phyloP scores from a whole-genome alignment of 1,284 basidiomycete genomes.

The Mycosarcoma mackinlayi region DNA sequence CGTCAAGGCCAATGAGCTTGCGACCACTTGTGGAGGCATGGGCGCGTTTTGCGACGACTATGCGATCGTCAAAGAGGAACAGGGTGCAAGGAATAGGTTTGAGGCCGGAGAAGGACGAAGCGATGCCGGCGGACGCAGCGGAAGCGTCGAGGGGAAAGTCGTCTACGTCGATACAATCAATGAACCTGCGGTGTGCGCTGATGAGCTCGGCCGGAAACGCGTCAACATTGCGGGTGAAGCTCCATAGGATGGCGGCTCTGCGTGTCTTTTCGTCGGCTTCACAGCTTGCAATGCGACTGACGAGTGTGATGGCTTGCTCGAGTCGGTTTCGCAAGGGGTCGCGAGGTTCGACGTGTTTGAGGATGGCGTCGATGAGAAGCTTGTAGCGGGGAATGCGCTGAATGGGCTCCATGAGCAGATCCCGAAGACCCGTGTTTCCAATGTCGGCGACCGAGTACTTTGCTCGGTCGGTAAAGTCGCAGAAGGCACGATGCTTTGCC shows the following conservation, averaged over 20 bases:
- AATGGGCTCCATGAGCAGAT: conserved; percentile 99
- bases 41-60: conserved; percentile 90
- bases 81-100: conserved; percentile 81
- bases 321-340: conserved; percentile 73
- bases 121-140: conserved; percentile 24
- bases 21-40: conserved; percentile 78
- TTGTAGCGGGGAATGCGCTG: conserved; percentile 97
- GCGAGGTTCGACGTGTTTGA: conserved; percentile 52
- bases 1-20: conserved; percentile 83
- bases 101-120: conserved; percentile 23
- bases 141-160: conserved; percentile 71
- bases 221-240: conserved; percentile 84
- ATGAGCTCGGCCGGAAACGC: conserved; percentile 78
- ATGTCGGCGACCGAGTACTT: conserved; percentile 87
- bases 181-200: conserved; percentile 80
- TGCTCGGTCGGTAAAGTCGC: conserved; percentile 78
- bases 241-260: conserved; percentile 87
- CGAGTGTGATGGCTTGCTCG: conserved; percentile 85
- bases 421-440: conserved; percentile 81
- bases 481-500: conserved; percentile 81
- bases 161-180: conserved; percentile 94
- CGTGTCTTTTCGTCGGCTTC: conserved; percentile 92
- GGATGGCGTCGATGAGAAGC: conserved; percentile 79
- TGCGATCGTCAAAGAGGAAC: conserved; percentile 93
- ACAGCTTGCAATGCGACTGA: conserved; percentile 89